Conservation (phyloP, 2,329 filamentous ascomycete species). For the Penicillium olsonii region DNA sequence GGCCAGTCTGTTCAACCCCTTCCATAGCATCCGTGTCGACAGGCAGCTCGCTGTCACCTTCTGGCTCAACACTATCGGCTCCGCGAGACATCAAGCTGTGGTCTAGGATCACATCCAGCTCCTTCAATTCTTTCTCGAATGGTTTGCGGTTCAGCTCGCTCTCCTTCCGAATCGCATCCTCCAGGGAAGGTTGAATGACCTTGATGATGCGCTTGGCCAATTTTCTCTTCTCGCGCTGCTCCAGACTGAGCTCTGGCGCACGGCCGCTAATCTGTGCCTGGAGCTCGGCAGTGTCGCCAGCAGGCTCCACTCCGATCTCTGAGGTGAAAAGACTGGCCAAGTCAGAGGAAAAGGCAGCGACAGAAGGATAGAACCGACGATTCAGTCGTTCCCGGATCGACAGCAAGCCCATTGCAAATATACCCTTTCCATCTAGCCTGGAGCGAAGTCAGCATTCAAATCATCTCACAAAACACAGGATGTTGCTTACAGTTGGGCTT, state of each 20-base stretch:
- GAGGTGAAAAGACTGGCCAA: slow-evolving; percentile 58
- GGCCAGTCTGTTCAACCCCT: slow-evolving; percentile 14
- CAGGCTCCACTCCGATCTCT: slow-evolving; percentile 53
- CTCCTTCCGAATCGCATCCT: slow-evolving; percentile 76
- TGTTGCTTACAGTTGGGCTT: slow-evolving; percentile 72
- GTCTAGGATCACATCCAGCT: slow-evolving; percentile 73
- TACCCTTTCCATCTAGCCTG: slow-evolving; percentile 53
- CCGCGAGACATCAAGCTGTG: slow-evolving; percentile 60
- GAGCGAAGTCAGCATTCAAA: slow-evolving; percentile 19
- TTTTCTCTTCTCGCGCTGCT: slow-evolving; percentile 78
- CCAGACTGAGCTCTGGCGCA: slow-evolving; percentile 51
- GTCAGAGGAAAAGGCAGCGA: slow-evolving; percentile 62
- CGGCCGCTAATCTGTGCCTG: slow-evolving; percentile 55
- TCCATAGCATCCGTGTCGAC: slow-evolving; percentile 31
- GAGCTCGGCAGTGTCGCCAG: slow-evolving; percentile 47
- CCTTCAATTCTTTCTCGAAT: slow-evolving; percentile 68
- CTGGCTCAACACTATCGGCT: slow-evolving; percentile 46
- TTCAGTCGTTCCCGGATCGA: slow-evolving; percentile 56
- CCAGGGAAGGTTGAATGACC: slow-evolving; percentile 73
- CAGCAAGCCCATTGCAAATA: slow-evolving; percentile 58
- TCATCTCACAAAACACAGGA: background rate
- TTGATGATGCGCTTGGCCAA: slow-evolving; percentile 90
- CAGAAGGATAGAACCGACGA: slow-evolving; percentile 61
- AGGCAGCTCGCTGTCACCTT: slow-evolving; percentile 40
- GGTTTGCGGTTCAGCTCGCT: slow-evolving; percentile 74